Evolutionary conservation across 495 filamentous ascomycete genomes (phyloP).

Genomic region (Podospora fimiseda): DNA sequence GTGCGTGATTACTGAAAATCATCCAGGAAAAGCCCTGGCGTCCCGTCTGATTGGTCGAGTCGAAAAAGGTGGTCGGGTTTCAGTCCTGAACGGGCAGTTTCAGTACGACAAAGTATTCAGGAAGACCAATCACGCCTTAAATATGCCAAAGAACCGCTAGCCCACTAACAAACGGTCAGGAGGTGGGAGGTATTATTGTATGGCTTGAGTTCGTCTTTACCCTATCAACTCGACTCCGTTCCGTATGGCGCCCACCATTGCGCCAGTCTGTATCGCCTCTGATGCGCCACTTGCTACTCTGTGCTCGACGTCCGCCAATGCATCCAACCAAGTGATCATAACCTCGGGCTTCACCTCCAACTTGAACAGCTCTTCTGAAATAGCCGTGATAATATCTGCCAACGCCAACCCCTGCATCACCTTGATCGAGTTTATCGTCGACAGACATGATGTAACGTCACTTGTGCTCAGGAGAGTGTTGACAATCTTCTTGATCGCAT

Average conservation of each 20-base stretch:
- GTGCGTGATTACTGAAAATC: too few relatives aligned
- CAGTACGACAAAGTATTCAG: too few relatives aligned
- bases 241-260: conserved; percentile 81
- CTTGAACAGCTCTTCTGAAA: conserved; percentile 73
- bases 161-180: too few relatives aligned
- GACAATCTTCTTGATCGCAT: conserved; percentile 78
- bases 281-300: conserved; percentile 80
- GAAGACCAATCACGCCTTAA: too few relatives aligned
- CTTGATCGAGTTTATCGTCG: conserved; percentile 82
- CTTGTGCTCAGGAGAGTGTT: conserved; percentile 72
- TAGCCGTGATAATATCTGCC: conserved; percentile 82
- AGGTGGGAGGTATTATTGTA: too few relatives aligned
- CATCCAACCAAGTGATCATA: conserved; percentile 85
- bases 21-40: too few relatives aligned
- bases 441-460: conserved; percentile 80
- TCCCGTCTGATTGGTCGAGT: too few relatives aligned
- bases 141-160: too few relatives aligned
- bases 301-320: conserved; percentile 88
- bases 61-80: too few relatives aligned
- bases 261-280: conserved; percentile 89
- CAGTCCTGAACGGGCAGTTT: too few relatives aligned
- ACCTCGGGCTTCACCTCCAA: conserved; percentile 82
- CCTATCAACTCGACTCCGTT: conserved; percentile 71
- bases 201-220: too few relatives aligned
- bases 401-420: conserved; percentile 79